These are phyloP conservation scores for Tanacetum coccineum DNA, from an alignment of 129 eudicot species.

Conservation along the genomic window DNA sequence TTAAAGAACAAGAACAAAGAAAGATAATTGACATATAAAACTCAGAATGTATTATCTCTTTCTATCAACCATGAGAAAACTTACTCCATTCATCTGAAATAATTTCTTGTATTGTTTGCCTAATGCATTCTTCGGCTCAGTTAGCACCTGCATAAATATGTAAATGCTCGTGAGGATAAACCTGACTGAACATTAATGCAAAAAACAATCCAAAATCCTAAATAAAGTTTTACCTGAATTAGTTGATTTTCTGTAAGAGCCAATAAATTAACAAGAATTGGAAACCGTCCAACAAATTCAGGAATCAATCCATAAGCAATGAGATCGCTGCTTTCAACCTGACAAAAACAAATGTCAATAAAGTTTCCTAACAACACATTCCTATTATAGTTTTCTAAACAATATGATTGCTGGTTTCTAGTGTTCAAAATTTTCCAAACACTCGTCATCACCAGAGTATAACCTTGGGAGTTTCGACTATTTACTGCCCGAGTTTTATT, in stretches of 20 bases:
- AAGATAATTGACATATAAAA: constrained; percentile 14
- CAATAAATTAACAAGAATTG: constrained; percentile 70
- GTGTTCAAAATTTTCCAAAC: not conserved
- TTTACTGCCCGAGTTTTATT: not conserved
- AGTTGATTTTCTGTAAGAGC: constrained; percentile 83
- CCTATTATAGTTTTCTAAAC: not conserved
- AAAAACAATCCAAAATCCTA: not conserved
- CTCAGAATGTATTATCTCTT: not conserved
- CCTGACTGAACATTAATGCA: not conserved
- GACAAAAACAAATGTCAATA: constrained; percentile 15
- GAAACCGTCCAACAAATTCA: constrained; percentile 85
- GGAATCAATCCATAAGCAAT: constrained; percentile 82
- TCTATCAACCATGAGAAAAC: not conserved
- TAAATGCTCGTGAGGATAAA: constrained; percentile 5
- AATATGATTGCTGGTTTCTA: not conserved
- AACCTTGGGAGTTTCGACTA: not conserved
- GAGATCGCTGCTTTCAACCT: constrained; percentile 85
- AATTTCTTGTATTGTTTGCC: constrained; percentile 66
- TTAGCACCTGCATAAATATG: constrained; percentile 48
- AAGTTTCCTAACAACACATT: not conserved
- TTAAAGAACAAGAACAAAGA: constrained; percentile 16
- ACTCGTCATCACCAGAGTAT: not conserved
- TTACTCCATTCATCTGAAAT: constrained; percentile 49
- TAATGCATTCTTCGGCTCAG: constrained; percentile 78
- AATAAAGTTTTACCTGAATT: constrained; percentile 48